These are phyloP conservation scores for Nakazawaea pomicola DNA, from an alignment of 805 yeast species.

Conservation along the genomic window DNA sequence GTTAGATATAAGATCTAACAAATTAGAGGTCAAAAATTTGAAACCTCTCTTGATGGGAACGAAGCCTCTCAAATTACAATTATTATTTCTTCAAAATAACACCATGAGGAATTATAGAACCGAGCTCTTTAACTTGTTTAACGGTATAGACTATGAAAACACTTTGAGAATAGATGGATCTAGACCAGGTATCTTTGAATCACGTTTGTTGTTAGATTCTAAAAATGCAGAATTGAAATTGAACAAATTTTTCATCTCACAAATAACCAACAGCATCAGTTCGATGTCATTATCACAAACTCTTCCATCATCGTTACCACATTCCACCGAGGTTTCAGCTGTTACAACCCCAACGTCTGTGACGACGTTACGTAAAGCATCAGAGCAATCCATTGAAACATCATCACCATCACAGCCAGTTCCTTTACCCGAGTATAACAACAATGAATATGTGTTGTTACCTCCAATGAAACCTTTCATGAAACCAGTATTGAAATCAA, in stretches of 20 bases:
- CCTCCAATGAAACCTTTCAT: constrained; percentile 12
- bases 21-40: constrained; percentile 30
- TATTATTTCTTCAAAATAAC: constrained; percentile 22
- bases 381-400: neutral
- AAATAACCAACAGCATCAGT: constrained; percentile 33
- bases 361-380: neutral
- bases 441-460: constrained; percentile 8
- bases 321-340: neutral
- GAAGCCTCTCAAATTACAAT: constrained; percentile 18
- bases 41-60: constrained; percentile 32
- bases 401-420: constrained; percentile 4
- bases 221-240: constrained; percentile 40
- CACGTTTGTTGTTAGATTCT: constrained; percentile 46
- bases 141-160: constrained; percentile 46
- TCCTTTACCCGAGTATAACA: neutral
- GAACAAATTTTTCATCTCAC: constrained; percentile 33
- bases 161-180: constrained; percentile 52
- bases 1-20: constrained; percentile 48
- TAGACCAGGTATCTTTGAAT: constrained; percentile 57
- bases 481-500: constrained; percentile 2
- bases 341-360: neutral
- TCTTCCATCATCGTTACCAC: neutral
- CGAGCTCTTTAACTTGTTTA: constrained; percentile 51
- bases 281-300: constrained; percentile 23
- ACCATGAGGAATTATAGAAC: constrained; percentile 39